phyloP scores from a whole-genome alignment of 2,329 filamentous ascomycete species.

The Chrysoporthe deuterocubensis region DNA sequence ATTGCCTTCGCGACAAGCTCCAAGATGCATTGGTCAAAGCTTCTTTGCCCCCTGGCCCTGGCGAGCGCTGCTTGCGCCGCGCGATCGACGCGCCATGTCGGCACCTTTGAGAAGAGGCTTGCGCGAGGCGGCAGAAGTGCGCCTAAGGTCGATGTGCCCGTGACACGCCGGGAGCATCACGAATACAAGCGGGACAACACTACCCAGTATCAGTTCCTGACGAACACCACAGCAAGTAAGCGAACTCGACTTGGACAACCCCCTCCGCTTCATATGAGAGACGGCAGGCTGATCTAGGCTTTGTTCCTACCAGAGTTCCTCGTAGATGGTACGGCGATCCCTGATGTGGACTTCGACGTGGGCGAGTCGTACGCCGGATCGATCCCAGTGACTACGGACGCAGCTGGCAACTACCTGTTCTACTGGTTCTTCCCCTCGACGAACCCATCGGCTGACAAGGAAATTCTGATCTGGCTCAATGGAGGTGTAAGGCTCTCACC shows the following conservation, averaged over 20 bases:
- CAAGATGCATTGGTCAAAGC: constrained; percentile 23
- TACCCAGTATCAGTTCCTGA: constrained; percentile 25
- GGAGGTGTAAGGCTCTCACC: constrained; percentile 46
- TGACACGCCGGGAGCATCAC: constrained; percentile 16
- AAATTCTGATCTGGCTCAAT: constrained; percentile 67
- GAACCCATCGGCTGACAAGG: constrained; percentile 54
- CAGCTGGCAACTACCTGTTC: constrained; percentile 54
- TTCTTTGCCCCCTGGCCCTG: constrained; percentile 22
- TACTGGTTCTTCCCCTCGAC: constrained; percentile 71
- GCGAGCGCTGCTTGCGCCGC: constrained; percentile 16
- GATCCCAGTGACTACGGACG: constrained; percentile 57
- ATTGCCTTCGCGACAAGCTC: neutral
- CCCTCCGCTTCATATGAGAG: neutral
- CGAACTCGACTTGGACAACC: neutral
- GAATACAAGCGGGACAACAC: constrained; percentile 24
- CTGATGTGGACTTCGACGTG: constrained; percentile 71
- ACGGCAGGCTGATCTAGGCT: neutral
- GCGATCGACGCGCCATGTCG: constrained; percentile 27
- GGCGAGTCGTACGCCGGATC: constrained; percentile 68
- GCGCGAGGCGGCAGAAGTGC: constrained; percentile 10
- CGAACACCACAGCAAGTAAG: constrained; percentile 27
- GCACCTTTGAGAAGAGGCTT: constrained; percentile 23
- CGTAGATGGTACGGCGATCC: constrained; percentile 67
- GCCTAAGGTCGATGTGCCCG: constrained; percentile 1
- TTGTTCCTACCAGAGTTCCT: constrained; percentile 51